Evolutionary conservation across 164 flowering plant genomes (phyloP), one percentile per base, ranked within the genome.

Genomic region (Magnolia kwangsiensis): DNA sequence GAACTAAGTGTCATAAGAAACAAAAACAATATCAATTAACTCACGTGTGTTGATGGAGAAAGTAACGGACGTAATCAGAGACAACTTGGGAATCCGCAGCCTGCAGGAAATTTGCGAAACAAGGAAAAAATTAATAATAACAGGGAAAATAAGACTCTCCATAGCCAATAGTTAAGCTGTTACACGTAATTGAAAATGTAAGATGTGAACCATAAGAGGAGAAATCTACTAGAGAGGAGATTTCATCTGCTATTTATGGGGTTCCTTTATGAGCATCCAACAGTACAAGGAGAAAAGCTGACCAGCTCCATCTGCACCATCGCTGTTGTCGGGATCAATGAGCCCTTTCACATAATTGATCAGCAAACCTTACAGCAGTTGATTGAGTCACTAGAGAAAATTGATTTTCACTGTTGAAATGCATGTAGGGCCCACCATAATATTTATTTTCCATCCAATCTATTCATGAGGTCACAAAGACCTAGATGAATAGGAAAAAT

Each of bases 41-140:
- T 86, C 79, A 94, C 98, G 93, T 91, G 81, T 92, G 98, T 59
- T 92, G 97, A 83, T 91, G 88, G 67, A 94, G 98, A 81, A 83
- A 91, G 84, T 90, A 81, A 1, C 98, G 91, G 16, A 91, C 98
- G 81, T 93, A 95, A 76, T 95, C 98, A 20, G 98, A 91, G 4
- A 92, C 89, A 77, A 88, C 69, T 84, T 95, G 98, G 29, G 98
- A 90, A 86, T 91, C 96, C 10, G 98, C 97, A 71, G 98, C 98
- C 98, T 95, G 87, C 78, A 75, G 79, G n/a, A 75, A 69, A 63
- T 51, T 67, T 37, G 65, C 74, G 67, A 20, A 18, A 69, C 37
- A 29, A n/a, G 2, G n/a, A 4, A 19, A n/a, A 69, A 29, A 8
- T 4, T 29, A 29, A 24, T 10, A 19, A 21, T 7, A 67, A 11